Evolutionary conservation across 331 rosid species (phyloP), one percentile per base, ranked within the genome.

Genomic region (Phaseolus coccineus): DNA sequence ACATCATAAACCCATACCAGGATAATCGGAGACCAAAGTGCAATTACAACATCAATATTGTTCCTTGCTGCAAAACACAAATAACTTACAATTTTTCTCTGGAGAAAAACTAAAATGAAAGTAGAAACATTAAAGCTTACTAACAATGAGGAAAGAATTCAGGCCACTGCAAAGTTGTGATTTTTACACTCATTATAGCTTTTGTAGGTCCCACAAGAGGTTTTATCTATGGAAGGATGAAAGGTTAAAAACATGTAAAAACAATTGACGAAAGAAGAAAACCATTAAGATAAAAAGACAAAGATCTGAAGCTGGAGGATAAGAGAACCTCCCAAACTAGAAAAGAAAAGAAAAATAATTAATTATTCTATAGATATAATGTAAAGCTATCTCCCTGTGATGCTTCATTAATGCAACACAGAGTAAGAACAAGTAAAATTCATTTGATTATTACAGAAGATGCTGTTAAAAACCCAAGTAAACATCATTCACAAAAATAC

Each of bases 11-110:
- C 46, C 31, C 90, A 55, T 91, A 96, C 99, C 82, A 96, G 90
- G 80, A 96, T 90, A 84, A 96, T 96, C 74, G 99, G 99, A 74
- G 98, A 91, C 98, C 98, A 96, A 30, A 96, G 97, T 76, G 96
- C 99, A 81, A 91, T 46, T 67, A 93, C 97, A 71, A 93, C 99
- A 3, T 98, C 99, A 46, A 96, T 89, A 86, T 96, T 93, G 87
- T 89, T 96, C 87, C 86, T 88, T 11, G 99, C 98, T 96, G 94
- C 90, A 87, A 70, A 86, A 61, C 67, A 82, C 51, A 81, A 74
- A 19, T 59, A 78, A 78, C 67, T 31, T 16, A 55, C 53, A 72
- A 31, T 3, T 48, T 56, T 73, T 77, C 19, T 67, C 73, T 56
- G 55, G 61, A 64, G 66, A 31, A 71, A 82, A 62, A 44, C 51